Conservation (phyloP, 2,329 filamentous ascomycete species). For the Neopestalotiopsis sp. region DNA sequence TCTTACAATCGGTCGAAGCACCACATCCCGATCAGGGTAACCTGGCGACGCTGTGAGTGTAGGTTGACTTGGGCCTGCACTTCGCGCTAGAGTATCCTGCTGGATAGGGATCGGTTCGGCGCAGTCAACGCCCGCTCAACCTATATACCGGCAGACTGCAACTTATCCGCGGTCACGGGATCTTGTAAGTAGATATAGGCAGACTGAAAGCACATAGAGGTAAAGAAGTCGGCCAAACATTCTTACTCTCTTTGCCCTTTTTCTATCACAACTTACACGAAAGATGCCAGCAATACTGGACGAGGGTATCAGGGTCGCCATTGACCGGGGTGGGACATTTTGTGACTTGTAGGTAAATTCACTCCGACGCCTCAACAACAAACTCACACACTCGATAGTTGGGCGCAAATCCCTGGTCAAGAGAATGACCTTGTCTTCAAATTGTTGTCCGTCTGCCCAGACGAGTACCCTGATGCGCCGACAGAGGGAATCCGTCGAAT, state of each 20-base stretch:
- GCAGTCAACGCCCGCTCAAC: background rate
- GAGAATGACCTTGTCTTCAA: conserved; percentile 73
- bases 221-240: background rate
- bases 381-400: conserved; percentile 45
- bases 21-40: background rate
- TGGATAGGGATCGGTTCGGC: background rate
- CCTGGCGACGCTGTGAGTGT: background rate
- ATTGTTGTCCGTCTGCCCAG: conserved; percentile 73
- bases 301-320: conserved; percentile 28
- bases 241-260: background rate
- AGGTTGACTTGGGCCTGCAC: background rate
- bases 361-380: conserved; percentile 67
- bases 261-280: background rate
- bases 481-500: conserved; percentile 72
- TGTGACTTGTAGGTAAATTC: conserved; percentile 59
- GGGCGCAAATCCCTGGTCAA: conserved; percentile 67
- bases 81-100: background rate
- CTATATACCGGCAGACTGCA: background rate
- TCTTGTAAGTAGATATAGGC: background rate
- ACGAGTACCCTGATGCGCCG: conserved; percentile 73
- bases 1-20: background rate
- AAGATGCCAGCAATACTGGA: background rate
- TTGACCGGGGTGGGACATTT: conserved; percentile 73
- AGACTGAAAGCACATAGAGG: background rate
- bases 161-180: background rate